Conservation (phyloP, 768 basidiomycete species). For the Dioszegia crocea region DNA sequence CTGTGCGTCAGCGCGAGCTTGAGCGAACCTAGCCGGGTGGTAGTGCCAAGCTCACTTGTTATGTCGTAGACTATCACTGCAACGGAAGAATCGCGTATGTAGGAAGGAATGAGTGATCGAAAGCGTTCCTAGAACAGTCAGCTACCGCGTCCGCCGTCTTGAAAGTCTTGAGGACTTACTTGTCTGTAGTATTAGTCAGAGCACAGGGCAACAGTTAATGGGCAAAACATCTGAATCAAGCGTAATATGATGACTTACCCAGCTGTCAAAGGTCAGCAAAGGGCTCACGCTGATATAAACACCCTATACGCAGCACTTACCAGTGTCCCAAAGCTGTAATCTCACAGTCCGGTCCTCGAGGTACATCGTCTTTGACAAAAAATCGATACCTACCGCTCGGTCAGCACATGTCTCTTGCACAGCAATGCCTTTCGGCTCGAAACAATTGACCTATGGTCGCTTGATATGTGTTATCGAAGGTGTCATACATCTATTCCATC, state of each 20-base stretch:
- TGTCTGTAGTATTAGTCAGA: slow-evolving; percentile 18
- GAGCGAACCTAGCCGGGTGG: not conserved
- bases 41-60: slow-evolving; percentile 66
- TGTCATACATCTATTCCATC: slow-evolving; percentile 82
- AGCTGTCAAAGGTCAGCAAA: slow-evolving; percentile 13
- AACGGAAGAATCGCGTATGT: slow-evolving; percentile 97
- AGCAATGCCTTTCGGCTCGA: no score
- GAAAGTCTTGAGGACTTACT: slow-evolving; percentile 17
- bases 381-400: slow-evolving; percentile 69
- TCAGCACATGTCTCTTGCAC: not conserved
- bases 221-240: no score
- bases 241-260: slow-evolving; percentile 25
- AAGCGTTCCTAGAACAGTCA: slow-evolving; percentile 73
- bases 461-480: slow-evolving; percentile 95
- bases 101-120: slow-evolving; percentile 93
- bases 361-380: slow-evolving; percentile 99
- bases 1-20: slow-evolving; percentile 52
- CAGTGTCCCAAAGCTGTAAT: slow-evolving; percentile 97
- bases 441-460: slow-evolving; percentile 47
- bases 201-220: no score
- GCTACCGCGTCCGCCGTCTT: not conserved
- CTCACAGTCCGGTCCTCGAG: slow-evolving; percentile 96
- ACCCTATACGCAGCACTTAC: no score
- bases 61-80: slow-evolving; percentile 99
- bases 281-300: no score